Evolutionary conservation across 257 asterid species (phyloP).

Genomic region (Nemophila menziesii): DNA sequence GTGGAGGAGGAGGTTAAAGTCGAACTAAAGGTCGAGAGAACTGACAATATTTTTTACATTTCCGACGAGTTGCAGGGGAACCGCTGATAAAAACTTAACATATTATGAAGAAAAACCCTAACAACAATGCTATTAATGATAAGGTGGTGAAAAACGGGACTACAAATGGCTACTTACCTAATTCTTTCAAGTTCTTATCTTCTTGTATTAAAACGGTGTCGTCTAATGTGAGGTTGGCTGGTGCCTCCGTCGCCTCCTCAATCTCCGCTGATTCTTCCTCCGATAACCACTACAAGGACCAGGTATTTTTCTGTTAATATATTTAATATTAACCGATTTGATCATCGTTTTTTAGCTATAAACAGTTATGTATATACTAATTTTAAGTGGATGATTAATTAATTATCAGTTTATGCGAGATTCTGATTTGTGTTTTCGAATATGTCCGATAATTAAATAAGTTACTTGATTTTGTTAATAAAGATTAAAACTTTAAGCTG

Average conservation of each 20-base stretch:
- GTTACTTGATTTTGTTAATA: neutral
- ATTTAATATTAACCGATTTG: neutral
- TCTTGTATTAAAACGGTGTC: slow-evolving; percentile 43
- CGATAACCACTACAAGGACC: slow-evolving; percentile 36
- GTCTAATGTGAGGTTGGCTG: slow-evolving; percentile 33
- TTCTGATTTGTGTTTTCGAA: neutral
- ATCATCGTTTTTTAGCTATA: neutral
- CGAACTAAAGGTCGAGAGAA: slow-evolving; percentile 5
- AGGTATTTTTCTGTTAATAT: slow-evolving; percentile 10
- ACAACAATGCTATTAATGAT: slow-evolving; percentile 7
- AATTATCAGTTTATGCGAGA: neutral
- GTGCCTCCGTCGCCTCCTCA: slow-evolving; percentile 35
- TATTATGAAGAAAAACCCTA: slow-evolving; percentile 37
- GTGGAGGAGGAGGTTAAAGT: slow-evolving; percentile 10
- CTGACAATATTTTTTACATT: slow-evolving; percentile 2
- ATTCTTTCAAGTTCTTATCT: slow-evolving; percentile 36
- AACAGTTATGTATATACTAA: neutral
- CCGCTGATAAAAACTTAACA: neutral
- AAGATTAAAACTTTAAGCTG: neutral
- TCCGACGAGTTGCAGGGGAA: slow-evolving; percentile 6
- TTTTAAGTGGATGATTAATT: neutral
- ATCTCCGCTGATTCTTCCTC: slow-evolving; percentile 21
- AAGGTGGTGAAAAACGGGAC: slow-evolving; percentile 23
- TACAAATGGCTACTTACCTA: slow-evolving; percentile 28
- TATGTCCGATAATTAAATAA: neutral